phyloP scores from a whole-genome alignment of 495 filamentous ascomycete genomes.

The Penicillium pulvis region DNA sequence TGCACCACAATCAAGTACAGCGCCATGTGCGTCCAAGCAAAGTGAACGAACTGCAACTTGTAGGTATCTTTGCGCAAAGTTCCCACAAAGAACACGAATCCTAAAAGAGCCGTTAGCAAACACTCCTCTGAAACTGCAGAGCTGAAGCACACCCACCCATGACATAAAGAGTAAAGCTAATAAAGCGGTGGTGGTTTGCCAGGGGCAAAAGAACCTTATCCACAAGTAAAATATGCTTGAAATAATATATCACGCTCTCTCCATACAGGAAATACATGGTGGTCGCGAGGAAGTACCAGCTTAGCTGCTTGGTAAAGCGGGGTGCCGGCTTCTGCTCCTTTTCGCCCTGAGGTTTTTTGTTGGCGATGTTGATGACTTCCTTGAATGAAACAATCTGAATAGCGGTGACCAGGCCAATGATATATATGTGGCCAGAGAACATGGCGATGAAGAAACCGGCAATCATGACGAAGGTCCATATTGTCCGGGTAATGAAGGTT shows the following conservation, averaged over 20 bases:
- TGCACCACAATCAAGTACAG: constrained; percentile 97
- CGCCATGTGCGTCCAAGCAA: constrained; percentile 99
- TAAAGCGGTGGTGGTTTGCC: constrained; percentile 97
- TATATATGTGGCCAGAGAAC: constrained; percentile 95
- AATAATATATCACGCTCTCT: constrained; percentile 99
- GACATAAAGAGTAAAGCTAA: constrained; percentile 96
- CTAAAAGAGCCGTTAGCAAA: constrained; percentile 44
- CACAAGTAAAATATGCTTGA: constrained; percentile 97
- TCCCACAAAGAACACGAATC: constrained; percentile 97
- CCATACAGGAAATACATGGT: constrained; percentile 99
- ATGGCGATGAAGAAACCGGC: constrained; percentile 85
- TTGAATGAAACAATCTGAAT: constrained; percentile 98
- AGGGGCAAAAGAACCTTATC: constrained; percentile 89
- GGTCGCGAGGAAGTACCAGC: constrained; percentile 98
- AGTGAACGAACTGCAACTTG: constrained; percentile 98
- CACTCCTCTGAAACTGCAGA: background rate
- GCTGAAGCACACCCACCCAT: constrained; percentile 65
- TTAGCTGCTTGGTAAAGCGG: constrained; percentile 90
- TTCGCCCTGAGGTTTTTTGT: constrained; percentile 40
- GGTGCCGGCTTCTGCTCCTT: constrained; percentile 52
- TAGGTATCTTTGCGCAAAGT: constrained; percentile 96
- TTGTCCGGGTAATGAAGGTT: constrained; percentile 94
- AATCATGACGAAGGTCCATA: constrained; percentile 99
- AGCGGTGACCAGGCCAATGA: constrained; percentile 86
- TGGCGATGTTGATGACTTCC: constrained; percentile 97